Conservation (phyloP, 495 filamentous ascomycete species). For the Penicillium alfredii region DNA sequence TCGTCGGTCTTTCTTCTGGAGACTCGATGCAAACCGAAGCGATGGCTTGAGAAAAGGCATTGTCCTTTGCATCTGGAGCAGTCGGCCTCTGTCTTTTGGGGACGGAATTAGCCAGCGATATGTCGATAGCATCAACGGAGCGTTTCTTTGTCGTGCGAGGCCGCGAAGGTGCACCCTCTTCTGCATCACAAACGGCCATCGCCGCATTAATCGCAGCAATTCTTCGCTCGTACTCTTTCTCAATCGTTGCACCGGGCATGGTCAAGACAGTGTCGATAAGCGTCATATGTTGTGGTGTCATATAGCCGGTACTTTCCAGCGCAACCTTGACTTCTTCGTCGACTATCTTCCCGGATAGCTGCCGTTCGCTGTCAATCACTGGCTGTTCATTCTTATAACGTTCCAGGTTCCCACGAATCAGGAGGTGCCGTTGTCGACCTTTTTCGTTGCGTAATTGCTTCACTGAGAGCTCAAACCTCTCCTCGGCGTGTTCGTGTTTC, state of each 20-base stretch:
- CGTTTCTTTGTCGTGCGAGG: slow-evolving; percentile 8
- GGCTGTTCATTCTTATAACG: slow-evolving; percentile 28
- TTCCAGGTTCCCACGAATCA: slow-evolving; percentile 21
- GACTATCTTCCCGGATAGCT: slow-evolving; percentile 26
- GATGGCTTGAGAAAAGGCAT: slow-evolving; percentile 14
- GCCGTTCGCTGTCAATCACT: slow-evolving; percentile 24
- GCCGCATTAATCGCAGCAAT: slow-evolving; percentile 25
- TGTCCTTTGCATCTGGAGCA: slow-evolving; percentile 8
- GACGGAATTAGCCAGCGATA: not conserved
- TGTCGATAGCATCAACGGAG: slow-evolving; percentile 8
- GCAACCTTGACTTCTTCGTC: slow-evolving; percentile 17
- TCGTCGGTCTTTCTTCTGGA: slow-evolving; percentile 14
- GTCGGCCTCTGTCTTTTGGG: slow-evolving; percentile 12
- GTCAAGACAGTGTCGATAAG: slow-evolving; percentile 24
- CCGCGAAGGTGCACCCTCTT: slow-evolving; percentile 19
- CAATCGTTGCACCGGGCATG: slow-evolving; percentile 14
- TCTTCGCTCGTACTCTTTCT: slow-evolving; percentile 19
- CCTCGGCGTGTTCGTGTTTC: slow-evolving; percentile 12
- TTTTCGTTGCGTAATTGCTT: slow-evolving; percentile 20
- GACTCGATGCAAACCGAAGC: slow-evolving; percentile 18
- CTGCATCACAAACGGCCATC: slow-evolving; percentile 24
- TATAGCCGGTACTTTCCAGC: slow-evolving; percentile 15
- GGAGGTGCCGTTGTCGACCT: slow-evolving; percentile 15
- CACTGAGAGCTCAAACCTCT: slow-evolving; percentile 14
- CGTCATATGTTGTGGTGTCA: slow-evolving; percentile 20